Percentiles rank a stretch among this genome's conserved stretches.
phyloP scores from a whole-genome alignment of 108 stramenopile species.

The Fragilaria crotonensis region DNA sequence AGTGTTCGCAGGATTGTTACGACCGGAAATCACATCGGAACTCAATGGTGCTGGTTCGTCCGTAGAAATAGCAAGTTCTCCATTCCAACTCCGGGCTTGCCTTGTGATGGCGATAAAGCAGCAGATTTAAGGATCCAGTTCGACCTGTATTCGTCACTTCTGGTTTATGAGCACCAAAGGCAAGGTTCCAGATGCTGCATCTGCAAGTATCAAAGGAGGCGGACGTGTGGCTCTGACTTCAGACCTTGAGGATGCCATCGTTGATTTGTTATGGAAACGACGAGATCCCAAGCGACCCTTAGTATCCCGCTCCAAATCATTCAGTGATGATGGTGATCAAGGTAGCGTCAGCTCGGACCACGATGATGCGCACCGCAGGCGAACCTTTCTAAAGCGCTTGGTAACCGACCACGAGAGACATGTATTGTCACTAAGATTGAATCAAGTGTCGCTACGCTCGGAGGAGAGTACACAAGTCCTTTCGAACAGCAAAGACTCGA shows the following conservation, averaged over 20 bases:
- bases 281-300: conserved; percentile 3
- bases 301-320: not conserved
- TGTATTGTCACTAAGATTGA: conserved; percentile 10
- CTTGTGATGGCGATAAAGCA: too few species aligned
- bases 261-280: conserved; percentile 27
- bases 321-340: conserved; percentile 7
- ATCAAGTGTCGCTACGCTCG: not conserved
- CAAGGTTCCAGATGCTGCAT: too few species aligned
- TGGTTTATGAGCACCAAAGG: too few species aligned
- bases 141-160: too few species aligned
- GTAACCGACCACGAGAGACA: conserved; percentile 20
- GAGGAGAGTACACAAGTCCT: not conserved
- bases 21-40: too few species aligned
- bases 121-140: too few species aligned
- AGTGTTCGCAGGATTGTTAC: too few species aligned
- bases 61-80: too few species aligned
- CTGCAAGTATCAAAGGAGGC: conserved; percentile 62
- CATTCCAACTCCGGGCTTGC: too few species aligned
- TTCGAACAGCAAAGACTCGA: not conserved
- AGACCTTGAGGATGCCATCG: conserved; percentile 30
- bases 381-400: conserved; percentile 28
- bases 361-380: conserved; percentile 18
- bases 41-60: too few species aligned
- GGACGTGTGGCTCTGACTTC: conserved; percentile 39
- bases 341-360: conserved; percentile 13